These are phyloP conservation scores for Kokia cookei DNA, from an alignment of 441 rosid genomes.

Conservation along the genomic window DNA sequence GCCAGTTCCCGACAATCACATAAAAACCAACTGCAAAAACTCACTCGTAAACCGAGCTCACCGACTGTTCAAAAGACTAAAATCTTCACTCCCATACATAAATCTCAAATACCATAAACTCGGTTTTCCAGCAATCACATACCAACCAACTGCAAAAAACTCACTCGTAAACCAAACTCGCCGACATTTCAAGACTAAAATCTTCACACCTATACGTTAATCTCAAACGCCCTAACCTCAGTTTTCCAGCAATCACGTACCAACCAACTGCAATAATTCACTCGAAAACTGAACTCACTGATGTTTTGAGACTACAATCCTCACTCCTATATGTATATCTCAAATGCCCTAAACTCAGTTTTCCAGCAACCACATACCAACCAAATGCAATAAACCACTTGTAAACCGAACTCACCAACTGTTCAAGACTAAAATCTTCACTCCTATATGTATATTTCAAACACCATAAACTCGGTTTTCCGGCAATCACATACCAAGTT, in stretches of 20 bases:
- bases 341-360: no score
- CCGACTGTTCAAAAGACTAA: no score
- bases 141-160: constrained; percentile 5
- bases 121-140: constrained; percentile 1
- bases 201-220: background rate
- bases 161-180: background rate
- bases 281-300: background rate
- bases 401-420: no score
- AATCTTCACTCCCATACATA: no score
- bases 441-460: constrained; percentile 1
- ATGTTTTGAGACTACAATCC: background rate
- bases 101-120: constrained; percentile 8
- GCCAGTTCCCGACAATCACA: background rate
- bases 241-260: constrained; percentile 2
- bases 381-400: no score
- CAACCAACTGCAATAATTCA: constrained; percentile 2
- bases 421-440: no score
- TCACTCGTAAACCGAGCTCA: background rate
- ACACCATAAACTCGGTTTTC: background rate
- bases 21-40: constrained; percentile 8
- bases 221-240: constrained; percentile 11
- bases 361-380: no score
- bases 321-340: background rate
- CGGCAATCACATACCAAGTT: background rate
- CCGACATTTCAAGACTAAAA: no score